A percentile compares a stretch with the other conserved stretches of the same genome.
phyloP scores from a whole-genome alignment of 1,284 basidiomycete genomes.

The Phellopilus nigrolimitatus region DNA sequence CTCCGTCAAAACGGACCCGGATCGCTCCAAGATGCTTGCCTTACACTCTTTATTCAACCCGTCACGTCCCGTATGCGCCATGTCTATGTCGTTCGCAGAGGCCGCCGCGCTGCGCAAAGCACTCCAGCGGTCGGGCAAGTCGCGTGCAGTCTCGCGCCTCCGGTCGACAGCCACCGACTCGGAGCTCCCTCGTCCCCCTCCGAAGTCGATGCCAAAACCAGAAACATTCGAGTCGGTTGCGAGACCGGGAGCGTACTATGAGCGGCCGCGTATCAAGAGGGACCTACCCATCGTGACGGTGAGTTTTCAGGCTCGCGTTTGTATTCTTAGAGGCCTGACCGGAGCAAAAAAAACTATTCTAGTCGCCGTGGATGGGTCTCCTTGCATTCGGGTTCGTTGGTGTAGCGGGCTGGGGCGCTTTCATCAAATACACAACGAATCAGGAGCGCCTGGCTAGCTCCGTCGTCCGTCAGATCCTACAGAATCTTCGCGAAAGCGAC shows the following conservation, averaged over 20 bases:
- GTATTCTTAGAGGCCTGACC: neutral
- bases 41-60: slow-evolving; percentile 8
- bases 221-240: slow-evolving; percentile 9
- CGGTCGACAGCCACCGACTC: neutral
- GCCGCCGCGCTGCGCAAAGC: slow-evolving; percentile 18
- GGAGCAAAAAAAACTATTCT: neutral
- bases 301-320: neutral
- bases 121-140: slow-evolving; percentile 7
- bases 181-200: slow-evolving; percentile 7
- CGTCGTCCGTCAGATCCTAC: slow-evolving; percentile 61
- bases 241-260: slow-evolving; percentile 19
- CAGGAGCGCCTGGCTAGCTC: slow-evolving; percentile 76
- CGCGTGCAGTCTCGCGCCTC: slow-evolving; percentile 1
- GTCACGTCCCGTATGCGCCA: neutral
- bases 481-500: slow-evolving; percentile 47
- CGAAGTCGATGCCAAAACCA: slow-evolving; percentile 11
- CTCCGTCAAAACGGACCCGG: neutral
- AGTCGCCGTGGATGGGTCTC: slow-evolving; percentile 59
- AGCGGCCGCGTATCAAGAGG: slow-evolving; percentile 16
- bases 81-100: slow-evolving; percentile 19
- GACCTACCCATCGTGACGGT: slow-evolving; percentile 18
- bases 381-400: slow-evolving; percentile 48
- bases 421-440: slow-evolving; percentile 66
- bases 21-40: slow-evolving; percentile 8
- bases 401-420: slow-evolving; percentile 58